phyloP scores from a whole-genome alignment of 2,329 filamentous ascomycete genomes.

The Pezizomycotina sp. region DNA sequence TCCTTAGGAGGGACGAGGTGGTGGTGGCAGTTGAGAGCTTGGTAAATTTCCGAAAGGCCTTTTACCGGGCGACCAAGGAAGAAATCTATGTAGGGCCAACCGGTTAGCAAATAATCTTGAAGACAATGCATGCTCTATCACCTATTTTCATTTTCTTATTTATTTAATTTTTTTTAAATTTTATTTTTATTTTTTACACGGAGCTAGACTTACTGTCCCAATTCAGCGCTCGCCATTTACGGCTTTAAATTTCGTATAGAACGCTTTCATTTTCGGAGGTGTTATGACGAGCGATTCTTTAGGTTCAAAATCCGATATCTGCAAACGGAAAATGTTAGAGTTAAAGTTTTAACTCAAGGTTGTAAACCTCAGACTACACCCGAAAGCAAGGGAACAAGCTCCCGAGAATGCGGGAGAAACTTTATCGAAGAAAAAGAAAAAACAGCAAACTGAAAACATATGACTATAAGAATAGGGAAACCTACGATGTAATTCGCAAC shows the following conservation, averaged over 20 bases:
- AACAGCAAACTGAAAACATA: background rate
- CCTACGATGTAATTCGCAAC: conserved; percentile 24
- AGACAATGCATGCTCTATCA: too few relatives aligned
- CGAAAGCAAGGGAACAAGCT: too few relatives aligned
- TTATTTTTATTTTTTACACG: background rate
- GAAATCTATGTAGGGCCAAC: conserved; percentile 16
- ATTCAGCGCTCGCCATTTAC: conserved; percentile 19
- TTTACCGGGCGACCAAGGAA: conserved; percentile 20
- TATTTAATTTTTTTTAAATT: background rate
- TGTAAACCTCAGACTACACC: background rate
- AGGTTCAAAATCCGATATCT: conserved; percentile 24
- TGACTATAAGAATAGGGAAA: background rate
- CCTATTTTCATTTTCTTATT: background rate
- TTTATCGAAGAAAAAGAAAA: background rate
- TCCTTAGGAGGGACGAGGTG: conserved; percentile 22
- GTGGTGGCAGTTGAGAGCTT: conserved; percentile 24
- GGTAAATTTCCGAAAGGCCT: conserved; percentile 22
- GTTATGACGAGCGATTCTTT: conserved; percentile 24
- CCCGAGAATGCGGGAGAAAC: conserved; percentile 1
- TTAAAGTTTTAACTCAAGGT: background rate
- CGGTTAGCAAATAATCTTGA: conserved; percentile 1
- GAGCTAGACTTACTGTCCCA: conserved; percentile 20
- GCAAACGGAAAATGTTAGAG: background rate
- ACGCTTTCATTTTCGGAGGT: conserved; percentile 23
- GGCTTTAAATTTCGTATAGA: conserved; percentile 21